Percentiles rank a stretch among this genome's conserved stretches.
phyloP scores from a whole-genome alignment of 805 yeast species.

The Danielia oregonensis region DNA sequence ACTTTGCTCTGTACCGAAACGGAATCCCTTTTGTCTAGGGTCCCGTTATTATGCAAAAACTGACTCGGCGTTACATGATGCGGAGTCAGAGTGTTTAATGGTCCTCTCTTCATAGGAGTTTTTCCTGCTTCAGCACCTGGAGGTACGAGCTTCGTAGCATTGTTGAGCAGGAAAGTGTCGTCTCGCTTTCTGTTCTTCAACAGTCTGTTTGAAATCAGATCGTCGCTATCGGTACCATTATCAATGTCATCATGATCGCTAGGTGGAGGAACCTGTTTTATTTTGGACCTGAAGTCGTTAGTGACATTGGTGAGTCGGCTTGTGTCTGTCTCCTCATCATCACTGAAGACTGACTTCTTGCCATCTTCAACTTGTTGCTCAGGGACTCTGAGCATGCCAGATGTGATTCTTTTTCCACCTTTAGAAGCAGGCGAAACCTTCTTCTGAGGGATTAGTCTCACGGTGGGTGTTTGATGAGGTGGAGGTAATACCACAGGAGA shows the following conservation, averaged over 20 bases:
- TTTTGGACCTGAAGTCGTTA: constrained; percentile 3
- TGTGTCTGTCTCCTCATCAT: constrained; percentile 8
- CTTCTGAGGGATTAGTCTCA: constrained; percentile 30
- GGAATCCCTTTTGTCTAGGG: too few relatives aligned
- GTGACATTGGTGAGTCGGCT: constrained; percentile 4
- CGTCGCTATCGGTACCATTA: constrained; percentile 10
- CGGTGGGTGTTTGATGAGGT: constrained; percentile 20
- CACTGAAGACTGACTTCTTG: constrained; percentile 5
- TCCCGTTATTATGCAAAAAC: too few relatives aligned
- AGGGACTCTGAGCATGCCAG: constrained; percentile 40
- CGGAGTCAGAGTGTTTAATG: constrained; percentile 12
- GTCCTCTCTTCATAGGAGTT: constrained; percentile 8
- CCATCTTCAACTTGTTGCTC: constrained; percentile 3
- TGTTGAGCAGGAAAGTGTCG: neutral
- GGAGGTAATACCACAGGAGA: constrained; percentile 31
- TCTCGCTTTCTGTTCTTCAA: neutral
- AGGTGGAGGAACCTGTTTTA: neutral
- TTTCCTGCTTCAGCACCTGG: constrained; percentile 3
- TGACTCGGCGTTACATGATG: too few relatives aligned
- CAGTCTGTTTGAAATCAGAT: constrained; percentile 7
- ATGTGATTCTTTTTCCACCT: constrained; percentile 29
- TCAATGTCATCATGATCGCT: constrained; percentile 8
- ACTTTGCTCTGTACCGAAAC: too few relatives aligned
- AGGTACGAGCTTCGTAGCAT: constrained; percentile 2
- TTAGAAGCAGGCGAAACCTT: constrained; percentile 12